Evolutionary conservation across 2,329 filamentous ascomycete genomes (phyloP), one percentile per base, ranked within the genome.

Genomic region (Tolypocladium endophyticum): DNA sequence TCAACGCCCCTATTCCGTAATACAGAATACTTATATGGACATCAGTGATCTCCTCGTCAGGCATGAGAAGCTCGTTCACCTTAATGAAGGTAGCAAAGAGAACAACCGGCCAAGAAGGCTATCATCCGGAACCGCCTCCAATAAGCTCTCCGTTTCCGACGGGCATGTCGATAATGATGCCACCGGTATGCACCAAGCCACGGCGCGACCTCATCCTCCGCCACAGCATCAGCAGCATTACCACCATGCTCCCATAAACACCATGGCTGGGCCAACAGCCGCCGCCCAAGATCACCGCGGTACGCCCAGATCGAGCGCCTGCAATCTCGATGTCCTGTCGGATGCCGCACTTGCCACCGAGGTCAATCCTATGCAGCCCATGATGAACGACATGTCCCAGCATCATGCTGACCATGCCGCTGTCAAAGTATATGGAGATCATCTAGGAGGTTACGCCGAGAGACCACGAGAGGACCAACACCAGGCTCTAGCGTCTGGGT

Each of bases 41-140:
- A 84, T 82, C 74, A 86, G 83, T 65, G 83, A 86, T 70, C 79
- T 86, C 62, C 77, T 86, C 65, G 81, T 84, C 63, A 79, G 83
- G 63, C 83, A 86, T 73, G 81, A 85, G 73, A 86, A 85, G 73
- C 80, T 86, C 65, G 82, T 85, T 66, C 83, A 86, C 69, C 78
- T 84, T 68, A 85, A 82, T 72, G 81, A 85, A 70, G 79, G 78
- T 64, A 79, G 73, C 70, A 84, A 82, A 65, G 81, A 85, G 67
- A 77, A 73, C 63, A 74, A 67, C 66, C 76, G 81, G 58, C 75
- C 76, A 33, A 76, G 81, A 62, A 84, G 81, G 66, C 70, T 77
- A n/a, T 83, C 81, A 20, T 77, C 78, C 18, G 78, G 73, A 59
- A 67, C 73, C 18, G 68, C 70, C 43, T 73, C 73, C 60, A 76